Conservation (phyloP, 345 rosid species). For the Aethionema arabicum region DNA sequence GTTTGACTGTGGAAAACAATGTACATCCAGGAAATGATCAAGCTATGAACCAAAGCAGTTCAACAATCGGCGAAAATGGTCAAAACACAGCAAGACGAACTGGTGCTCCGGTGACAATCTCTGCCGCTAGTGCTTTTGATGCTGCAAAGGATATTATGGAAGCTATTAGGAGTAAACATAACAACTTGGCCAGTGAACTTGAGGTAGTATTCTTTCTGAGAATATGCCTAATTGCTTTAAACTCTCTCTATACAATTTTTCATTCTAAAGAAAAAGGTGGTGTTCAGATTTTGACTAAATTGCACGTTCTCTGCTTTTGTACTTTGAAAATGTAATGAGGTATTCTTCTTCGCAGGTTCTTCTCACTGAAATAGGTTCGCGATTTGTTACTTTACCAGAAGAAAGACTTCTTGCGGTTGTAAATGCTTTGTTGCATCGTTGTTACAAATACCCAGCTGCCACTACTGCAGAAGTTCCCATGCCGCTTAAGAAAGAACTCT, state of each 20-base stretch:
- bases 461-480: conserved; percentile 97
- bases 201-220: conserved; percentile 55
- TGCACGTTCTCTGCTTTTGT: conserved; percentile 16
- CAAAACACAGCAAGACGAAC: conserved; percentile 64
- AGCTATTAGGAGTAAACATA: conserved; percentile 89
- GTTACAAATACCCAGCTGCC: conserved; percentile 96
- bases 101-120: conserved; percentile 64
- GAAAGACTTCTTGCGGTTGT: conserved; percentile 98
- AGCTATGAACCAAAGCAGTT: conserved; percentile 67
- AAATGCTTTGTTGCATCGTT: conserved; percentile 96
- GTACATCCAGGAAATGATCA: conserved; percentile 67
- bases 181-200: conserved; percentile 90
- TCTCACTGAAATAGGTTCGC: conserved; percentile 93
- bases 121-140: conserved; percentile 88
- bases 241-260: not conserved
- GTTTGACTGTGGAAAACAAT: conserved; percentile 54
- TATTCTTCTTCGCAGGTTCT: conserved; percentile 51
- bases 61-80: conserved; percentile 56
- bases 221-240: conserved; percentile 12
- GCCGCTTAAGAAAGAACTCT: conserved; percentile 96
- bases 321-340: conserved; percentile 14
- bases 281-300: conserved; percentile 12
- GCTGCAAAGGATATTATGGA: conserved; percentile 99
- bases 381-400: conserved; percentile 94
- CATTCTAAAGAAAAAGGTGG: conserved; percentile 4